These are phyloP conservation scores for Gossypium longicalyx DNA, from an alignment of 345 rosid genomes.

Conservation along the genomic window DNA sequence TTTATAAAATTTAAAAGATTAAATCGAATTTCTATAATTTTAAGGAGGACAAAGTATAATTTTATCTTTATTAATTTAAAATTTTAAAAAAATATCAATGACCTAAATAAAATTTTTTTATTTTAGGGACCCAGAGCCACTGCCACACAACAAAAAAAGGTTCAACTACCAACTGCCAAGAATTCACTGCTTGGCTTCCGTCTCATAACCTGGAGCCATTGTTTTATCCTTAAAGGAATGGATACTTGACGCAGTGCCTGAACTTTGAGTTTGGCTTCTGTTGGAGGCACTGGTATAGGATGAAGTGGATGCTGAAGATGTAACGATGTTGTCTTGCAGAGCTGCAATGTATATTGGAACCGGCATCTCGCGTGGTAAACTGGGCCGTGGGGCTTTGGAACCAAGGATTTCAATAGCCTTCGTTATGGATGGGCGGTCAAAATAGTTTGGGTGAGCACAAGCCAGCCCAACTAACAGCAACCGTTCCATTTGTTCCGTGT, in stretches of 20 bases:
- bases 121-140: too few species aligned
- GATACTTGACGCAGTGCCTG: background rate
- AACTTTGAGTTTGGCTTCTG: background rate
- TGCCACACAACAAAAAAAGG: too few species aligned
- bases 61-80: too few species aligned
- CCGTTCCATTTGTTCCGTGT: slow-evolving; percentile 32
- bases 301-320: background rate
- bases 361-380: slow-evolving; percentile 39
- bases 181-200: background rate
- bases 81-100: too few species aligned
- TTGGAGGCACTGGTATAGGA: background rate
- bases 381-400: slow-evolving; percentile 37
- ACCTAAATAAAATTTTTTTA: too few species aligned
- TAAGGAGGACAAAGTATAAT: too few species aligned
- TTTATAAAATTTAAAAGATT: too few species aligned
- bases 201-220: background rate
- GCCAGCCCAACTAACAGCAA: slow-evolving; percentile 49
- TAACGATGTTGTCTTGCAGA: background rate
- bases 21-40: too few species aligned
- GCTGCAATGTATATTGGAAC: slow-evolving; percentile 20
- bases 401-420: slow-evolving; percentile 47
- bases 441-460: slow-evolving; percentile 55
- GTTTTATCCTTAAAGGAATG: background rate
- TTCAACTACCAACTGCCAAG: background rate
- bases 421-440: slow-evolving; percentile 40